Conservation (phyloP, 805 yeast genomes). For the Starmerella cellae region DNA sequence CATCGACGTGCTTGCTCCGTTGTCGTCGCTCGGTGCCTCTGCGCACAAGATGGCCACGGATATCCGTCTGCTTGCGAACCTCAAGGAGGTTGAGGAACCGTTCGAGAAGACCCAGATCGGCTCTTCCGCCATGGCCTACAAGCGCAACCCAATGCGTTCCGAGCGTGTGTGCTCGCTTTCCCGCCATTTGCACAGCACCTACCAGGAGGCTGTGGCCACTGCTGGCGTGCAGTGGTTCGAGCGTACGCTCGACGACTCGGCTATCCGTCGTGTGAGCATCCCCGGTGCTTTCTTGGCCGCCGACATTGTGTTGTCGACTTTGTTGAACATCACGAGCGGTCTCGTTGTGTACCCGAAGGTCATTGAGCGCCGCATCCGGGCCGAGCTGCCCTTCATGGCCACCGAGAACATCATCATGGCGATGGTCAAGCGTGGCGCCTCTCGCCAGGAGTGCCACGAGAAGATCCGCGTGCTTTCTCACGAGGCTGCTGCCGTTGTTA, state of each 20-base stretch:
- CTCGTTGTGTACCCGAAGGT: constrained; percentile 97
- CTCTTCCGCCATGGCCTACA: constrained; percentile 97
- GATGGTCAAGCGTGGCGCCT: constrained; percentile 95
- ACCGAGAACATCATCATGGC: constrained; percentile 99
- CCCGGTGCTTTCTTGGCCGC: constrained; percentile 96
- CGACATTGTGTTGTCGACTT: constrained; percentile 78
- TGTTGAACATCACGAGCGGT: constrained; percentile 86
- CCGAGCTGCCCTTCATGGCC: constrained; percentile 98
- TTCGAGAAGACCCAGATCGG: constrained; percentile 98
- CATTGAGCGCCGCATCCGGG: constrained; percentile 84
- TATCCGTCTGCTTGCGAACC: constrained; percentile 84
- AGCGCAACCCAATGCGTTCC: constrained; percentile 98
- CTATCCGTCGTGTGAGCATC: constrained; percentile 89
- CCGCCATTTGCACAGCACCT: constrained; percentile 84
- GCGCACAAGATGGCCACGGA: constrained; percentile 98
- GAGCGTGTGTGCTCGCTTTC: constrained; percentile 98
- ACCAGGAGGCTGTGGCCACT: constrained; percentile 88
- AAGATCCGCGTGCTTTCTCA: constrained; percentile 92
- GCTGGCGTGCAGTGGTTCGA: constrained; percentile 99
- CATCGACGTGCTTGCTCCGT: constrained; percentile 82
- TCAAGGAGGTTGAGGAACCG: constrained; percentile 96
- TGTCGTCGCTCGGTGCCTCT: constrained; percentile 88
- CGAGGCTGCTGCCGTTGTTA: constrained; percentile 93
- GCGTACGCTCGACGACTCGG: constrained; percentile 95
- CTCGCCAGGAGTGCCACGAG: constrained; percentile 97